Evolutionary conservation across 2,329 filamentous ascomycete species (phyloP), one percentile per base, ranked within the genome.

Genomic region (Nemania sp.): DNA sequence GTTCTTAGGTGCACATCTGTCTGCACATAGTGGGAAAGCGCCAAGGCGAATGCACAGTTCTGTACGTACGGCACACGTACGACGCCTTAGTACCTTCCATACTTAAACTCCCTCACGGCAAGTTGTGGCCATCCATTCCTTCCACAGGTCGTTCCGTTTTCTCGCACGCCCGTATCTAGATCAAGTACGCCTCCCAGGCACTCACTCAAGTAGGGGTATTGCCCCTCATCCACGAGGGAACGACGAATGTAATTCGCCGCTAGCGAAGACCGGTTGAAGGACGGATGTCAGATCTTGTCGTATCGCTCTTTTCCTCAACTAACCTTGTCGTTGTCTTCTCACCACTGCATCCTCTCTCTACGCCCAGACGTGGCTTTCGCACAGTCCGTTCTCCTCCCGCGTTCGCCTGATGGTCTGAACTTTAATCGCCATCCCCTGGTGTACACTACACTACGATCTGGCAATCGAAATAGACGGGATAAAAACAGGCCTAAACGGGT

Each of bases 141-240:
- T n/a, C 35, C 35, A n/a, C 3, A 3, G 15, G 10, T 43, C 17
- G 40, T n/a, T 43, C 40, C 40, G 40, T 20, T 43, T 43, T 15
- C 9, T 9, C 40, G 40, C 13, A 39, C 35, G 15, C 40, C 39
- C n/a, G 40, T 43, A 39, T n/a, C 40, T 29, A 4, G 13, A 20
- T 2, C 40, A 43, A 17, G 21, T 25, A 25, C n/a, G n/a, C n/a
- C n/a, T n/a, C n/a, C n/a, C n/a, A 10, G 10, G 15, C 13, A 32
- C 29, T 17, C 5, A 32, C 29, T 11, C 11, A 48, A 13, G 15
- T 12, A 46, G 12, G 18, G 35, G 46, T 21, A 12, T 18, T 62
- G 55, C 59, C 55, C 59, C 55, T 62, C 59, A 52, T 52, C 42
- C 20, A 52, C 11, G 46, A 37, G 40, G 50, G 39, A 51, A 17